phyloP scores from a whole-genome alignment of 108 stramenopile species.

The Skeletonema costatum region DNA sequence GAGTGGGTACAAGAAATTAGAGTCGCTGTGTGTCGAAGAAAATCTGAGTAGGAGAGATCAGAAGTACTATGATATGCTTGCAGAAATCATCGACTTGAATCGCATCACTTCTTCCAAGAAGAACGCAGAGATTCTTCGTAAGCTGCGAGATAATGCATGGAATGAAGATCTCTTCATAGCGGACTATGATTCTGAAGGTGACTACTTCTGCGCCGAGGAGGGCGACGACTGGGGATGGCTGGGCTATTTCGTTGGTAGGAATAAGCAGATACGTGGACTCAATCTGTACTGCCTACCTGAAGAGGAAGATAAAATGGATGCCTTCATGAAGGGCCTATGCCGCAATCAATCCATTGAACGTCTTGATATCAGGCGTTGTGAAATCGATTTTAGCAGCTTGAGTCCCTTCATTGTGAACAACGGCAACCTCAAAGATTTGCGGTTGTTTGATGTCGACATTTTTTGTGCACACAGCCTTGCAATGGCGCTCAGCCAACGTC shows the following conservation, averaged over 20 bases:
- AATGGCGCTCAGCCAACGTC: not conserved
- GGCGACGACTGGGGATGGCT: not conserved
- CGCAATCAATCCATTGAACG: not conserved
- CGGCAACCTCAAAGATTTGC: not conserved
- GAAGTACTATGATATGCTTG: not conserved
- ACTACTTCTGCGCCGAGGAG: not conserved
- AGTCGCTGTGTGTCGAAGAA: not conserved
- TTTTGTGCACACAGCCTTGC: not conserved
- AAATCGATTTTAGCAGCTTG: not conserved
- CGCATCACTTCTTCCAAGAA: not conserved
- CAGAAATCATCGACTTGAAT: not conserved
- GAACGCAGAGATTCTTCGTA: conserved; percentile 1
- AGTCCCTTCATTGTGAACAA: not conserved
- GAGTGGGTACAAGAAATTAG: not conserved
- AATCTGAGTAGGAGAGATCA: not conserved
- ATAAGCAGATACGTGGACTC: not conserved
- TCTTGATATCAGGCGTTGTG: not conserved
- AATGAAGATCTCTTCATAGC: not conserved
- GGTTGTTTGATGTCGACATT: not conserved
- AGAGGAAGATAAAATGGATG: not conserved
- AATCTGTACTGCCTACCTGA: not conserved
- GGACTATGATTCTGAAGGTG: not conserved
- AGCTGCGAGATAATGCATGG: not conserved
- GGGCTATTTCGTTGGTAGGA: not conserved
- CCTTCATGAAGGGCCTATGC: not conserved